Evolutionary conservation across 768 basidiomycete genomes (phyloP), one percentile per base, ranked within the genome.

Genomic region (Leccinum disarticulatum): DNA sequence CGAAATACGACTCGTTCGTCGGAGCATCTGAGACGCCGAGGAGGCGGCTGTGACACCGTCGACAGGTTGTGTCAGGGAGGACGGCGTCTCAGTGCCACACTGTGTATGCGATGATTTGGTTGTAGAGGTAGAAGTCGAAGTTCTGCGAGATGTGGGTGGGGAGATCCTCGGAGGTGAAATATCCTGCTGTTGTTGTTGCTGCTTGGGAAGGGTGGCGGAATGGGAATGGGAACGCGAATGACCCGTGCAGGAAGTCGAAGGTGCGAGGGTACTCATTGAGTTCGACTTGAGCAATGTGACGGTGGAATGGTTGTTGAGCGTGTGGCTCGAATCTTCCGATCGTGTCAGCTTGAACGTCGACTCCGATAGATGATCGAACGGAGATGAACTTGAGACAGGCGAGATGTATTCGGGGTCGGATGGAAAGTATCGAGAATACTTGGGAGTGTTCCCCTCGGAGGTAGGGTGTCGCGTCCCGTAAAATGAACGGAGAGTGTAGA

Each of bases 221-320:
- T 58, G 59, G 17, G 35, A 33, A 33, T 63, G 62, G 14, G 70
- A 64, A 55, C 58, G 64, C 17, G 66, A 70, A 11, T 56, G 63
- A 14, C 64, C 70, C 2, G 69, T 72, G 46, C 62, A 64, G 13
- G 70, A 70, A 28, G 58, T 65, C n/a, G 71, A 63, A 6, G 66
- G 64, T 9, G 71, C 59, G 15, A 74, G 63, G 2, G 72, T 74
- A 30, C 64, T 67, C 35, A 63, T 64, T 1, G 72, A 74, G 57
- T 64, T 68, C 55, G 60, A 66, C 43, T 64, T 67, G 49, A 62
- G 67, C 19, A 73, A 56, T 13, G 71, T 73, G 35, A 50, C 27
- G 19, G 53, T 58, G 0, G 73, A 74, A 33, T 58, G 66, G 51
- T 55, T 19, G 43, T 19, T 61, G 52, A 63, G 59, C 9, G 63